A percentile compares a stretch with the other conserved stretches of the same genome.
These are phyloP conservation scores for Aspergillus sclerotioniger DNA, from an alignment of 495 filamentous ascomycete species.

Conservation along the genomic window DNA sequence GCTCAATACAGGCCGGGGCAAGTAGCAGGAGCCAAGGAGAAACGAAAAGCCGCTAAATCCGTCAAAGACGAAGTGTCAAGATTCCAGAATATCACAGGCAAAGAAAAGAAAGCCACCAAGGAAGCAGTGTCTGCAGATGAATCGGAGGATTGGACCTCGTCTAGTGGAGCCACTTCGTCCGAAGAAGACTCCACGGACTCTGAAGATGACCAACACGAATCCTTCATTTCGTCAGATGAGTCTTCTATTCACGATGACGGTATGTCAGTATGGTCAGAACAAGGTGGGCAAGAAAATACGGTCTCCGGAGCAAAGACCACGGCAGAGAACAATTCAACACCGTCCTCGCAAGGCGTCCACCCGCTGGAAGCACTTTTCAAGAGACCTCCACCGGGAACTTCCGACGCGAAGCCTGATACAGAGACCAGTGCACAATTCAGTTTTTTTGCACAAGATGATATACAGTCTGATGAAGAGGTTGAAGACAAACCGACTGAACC, in stretches of 20 bases:
- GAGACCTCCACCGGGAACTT: constrained; percentile 46
- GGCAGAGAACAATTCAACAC: constrained; percentile 11
- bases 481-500: constrained; percentile 45
- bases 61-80: not conserved
- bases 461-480: constrained; percentile 44
- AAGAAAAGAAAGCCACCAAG: constrained; percentile 8
- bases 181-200: constrained; percentile 30
- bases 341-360: constrained; percentile 58
- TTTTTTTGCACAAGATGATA: constrained; percentile 57
- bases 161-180: constrained; percentile 38
- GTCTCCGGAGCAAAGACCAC: not conserved
- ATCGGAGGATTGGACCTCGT: constrained; percentile 48
- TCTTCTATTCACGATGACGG: constrained; percentile 19
- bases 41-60: constrained; percentile 18
- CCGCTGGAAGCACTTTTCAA: constrained; percentile 91
- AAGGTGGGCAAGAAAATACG: not conserved
- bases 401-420: constrained; percentile 35
- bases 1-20: constrained; percentile 36
- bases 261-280: constrained; percentile 15
- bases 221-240: constrained; percentile 24
- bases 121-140: constrained; percentile 24
- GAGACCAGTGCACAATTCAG: constrained; percentile 55
- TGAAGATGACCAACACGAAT: constrained; percentile 25
- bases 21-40: constrained; percentile 37
- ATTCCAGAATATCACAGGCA: constrained; percentile 7